Conservation (phyloP, 306 rosid species). For the Begonia fuchsioides region DNA sequence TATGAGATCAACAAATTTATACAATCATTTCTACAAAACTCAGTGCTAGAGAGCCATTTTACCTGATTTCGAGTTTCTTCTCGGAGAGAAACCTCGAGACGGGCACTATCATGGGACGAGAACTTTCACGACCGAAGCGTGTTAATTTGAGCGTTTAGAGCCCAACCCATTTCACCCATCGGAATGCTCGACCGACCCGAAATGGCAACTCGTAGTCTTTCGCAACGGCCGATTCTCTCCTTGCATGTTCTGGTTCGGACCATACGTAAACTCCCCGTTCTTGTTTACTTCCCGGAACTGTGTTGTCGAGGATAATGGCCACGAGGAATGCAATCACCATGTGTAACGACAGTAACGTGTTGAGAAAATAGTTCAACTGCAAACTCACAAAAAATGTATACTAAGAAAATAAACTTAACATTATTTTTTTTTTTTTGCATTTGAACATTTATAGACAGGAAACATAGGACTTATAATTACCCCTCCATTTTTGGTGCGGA, state of each 20-base stretch:
- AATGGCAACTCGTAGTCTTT: conserved; percentile 79
- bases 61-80: too few relatives aligned
- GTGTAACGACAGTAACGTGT: conserved; percentile 67
- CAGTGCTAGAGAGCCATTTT: too few relatives aligned
- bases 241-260: conserved; percentile 72
- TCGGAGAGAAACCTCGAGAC: too few relatives aligned
- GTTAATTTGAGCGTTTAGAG: conserved; percentile 7
- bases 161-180: conserved; percentile 99
- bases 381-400: not conserved
- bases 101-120: too few relatives aligned
- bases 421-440: too few relatives aligned
- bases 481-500: conserved; percentile 73
- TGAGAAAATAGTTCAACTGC: conserved; percentile 69
- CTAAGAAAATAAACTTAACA: too few relatives aligned
- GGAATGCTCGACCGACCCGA: conserved; percentile 67
- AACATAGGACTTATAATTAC: conserved; percentile 34
- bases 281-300: conserved; percentile 83
- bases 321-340: conserved; percentile 81
- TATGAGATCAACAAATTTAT: conserved; percentile 2
- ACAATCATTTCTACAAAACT: conserved; percentile 5
- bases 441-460: too few relatives aligned
- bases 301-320: conserved; percentile 81
- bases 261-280: conserved; percentile 97
- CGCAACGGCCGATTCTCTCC: conserved; percentile 66
- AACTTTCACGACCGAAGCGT: too few relatives aligned